Conservation (phyloP, 129 eudicot species). For the Lonicera japonica region DNA sequence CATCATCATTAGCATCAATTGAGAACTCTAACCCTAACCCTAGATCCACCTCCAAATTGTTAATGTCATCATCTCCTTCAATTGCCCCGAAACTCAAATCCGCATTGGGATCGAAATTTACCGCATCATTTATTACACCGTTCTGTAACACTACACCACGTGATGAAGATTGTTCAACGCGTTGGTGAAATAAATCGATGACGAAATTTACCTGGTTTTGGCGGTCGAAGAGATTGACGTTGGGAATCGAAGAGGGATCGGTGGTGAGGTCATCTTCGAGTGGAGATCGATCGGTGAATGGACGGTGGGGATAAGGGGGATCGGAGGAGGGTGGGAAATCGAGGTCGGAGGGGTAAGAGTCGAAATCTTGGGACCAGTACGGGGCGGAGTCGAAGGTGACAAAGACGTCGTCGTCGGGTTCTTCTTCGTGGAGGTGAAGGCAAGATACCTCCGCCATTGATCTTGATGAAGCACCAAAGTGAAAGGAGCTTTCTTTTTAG, state of each 20-base stretch:
- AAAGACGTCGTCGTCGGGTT: slow-evolving; percentile 20
- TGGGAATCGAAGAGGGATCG: not conserved
- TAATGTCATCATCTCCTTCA: slow-evolving; percentile 24
- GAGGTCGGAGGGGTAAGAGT: slow-evolving; percentile 5
- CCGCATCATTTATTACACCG: not conserved
- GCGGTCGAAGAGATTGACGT: slow-evolving; percentile 23
- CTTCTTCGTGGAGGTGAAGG: slow-evolving; percentile 20
- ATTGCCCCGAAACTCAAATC: slow-evolving; percentile 17
- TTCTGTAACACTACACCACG: not conserved
- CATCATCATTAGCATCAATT: not conserved
- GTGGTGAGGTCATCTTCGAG: not conserved
- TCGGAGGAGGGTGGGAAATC: slow-evolving; percentile 3
- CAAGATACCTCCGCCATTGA: slow-evolving; percentile 45
- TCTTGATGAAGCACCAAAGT: slow-evolving; percentile 11
- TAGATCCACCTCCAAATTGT: slow-evolving; percentile 33
- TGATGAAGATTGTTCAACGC: slow-evolving; percentile 42
- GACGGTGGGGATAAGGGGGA: not conserved
- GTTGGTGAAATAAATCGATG: slow-evolving; percentile 40
- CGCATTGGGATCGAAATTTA: not conserved
- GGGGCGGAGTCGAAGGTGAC: slow-evolving; percentile 18
- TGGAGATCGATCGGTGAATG: not conserved
- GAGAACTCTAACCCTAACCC: slow-evolving; percentile 38
- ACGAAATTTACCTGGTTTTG: slow-evolving; percentile 42
- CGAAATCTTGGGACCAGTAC: slow-evolving; percentile 18
- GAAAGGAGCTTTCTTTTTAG: not conserved